Percentiles rank a stretch among this genome's conserved stretches.
Conservation (phyloP, 2,329 filamentous ascomycete species). For the Catunica adiposa region DNA sequence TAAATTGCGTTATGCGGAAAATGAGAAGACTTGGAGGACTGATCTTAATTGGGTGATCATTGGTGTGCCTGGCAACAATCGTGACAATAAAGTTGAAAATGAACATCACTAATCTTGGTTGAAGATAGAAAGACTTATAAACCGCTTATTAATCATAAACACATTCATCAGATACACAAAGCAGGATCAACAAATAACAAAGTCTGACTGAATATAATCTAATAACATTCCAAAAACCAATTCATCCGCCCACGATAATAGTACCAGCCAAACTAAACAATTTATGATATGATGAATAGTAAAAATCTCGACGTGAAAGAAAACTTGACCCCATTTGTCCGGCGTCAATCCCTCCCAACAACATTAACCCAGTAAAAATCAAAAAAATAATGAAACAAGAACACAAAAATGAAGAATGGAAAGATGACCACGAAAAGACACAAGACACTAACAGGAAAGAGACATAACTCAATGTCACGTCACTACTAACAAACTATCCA, state of each 20-base stretch:
- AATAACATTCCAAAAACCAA: not conserved
- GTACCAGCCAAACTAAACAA: not conserved
- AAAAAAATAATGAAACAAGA: not conserved
- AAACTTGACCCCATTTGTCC: not conserved
- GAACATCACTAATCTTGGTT: too few species aligned
- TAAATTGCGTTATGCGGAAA: not conserved
- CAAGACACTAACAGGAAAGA: not conserved
- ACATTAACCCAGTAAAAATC: not conserved
- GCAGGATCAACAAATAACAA: too few species aligned
- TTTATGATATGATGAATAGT: conserved; percentile 1
- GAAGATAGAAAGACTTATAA: too few species aligned
- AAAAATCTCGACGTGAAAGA: not conserved
- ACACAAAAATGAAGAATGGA: not conserved
- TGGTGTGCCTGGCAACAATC: too few species aligned
- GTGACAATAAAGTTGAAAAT: too few species aligned
- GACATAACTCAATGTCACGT: not conserved
- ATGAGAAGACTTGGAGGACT: not conserved
- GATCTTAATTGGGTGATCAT: too few species aligned
- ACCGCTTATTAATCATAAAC: too few species aligned
- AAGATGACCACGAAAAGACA: not conserved
- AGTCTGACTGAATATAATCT: not conserved
- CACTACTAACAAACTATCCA: not conserved
- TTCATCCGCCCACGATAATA: not conserved
- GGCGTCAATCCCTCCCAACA: not conserved
- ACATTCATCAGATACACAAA: not conserved